These are phyloP conservation scores for Terfezia claveryi DNA, from an alignment of 495 filamentous ascomycete genomes.

Conservation along the genomic window DNA sequence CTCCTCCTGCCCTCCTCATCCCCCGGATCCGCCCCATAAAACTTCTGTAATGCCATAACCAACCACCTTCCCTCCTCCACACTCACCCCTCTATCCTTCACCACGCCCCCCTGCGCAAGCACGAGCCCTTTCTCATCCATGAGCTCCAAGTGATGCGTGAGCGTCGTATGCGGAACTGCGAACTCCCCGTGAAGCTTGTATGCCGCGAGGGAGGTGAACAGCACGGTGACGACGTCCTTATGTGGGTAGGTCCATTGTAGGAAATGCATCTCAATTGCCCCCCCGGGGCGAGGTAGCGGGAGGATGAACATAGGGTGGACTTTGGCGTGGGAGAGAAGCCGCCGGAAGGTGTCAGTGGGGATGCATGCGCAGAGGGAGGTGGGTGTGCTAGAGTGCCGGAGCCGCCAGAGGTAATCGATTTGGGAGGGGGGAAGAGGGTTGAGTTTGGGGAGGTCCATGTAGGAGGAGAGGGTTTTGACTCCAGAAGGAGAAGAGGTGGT, in stretches of 20 bases:
- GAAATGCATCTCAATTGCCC: conserved; percentile 62
- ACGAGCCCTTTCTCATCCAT: conserved; percentile 50
- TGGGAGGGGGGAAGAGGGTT: conserved; percentile 47
- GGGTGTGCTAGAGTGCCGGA: conserved; percentile 50
- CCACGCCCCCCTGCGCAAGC: conserved; percentile 59
- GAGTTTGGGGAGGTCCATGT: conserved; percentile 63
- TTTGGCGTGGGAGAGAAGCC: conserved; percentile 44
- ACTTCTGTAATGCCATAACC: conserved; percentile 84
- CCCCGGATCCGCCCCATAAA: conserved; percentile 45
- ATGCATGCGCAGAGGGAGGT: conserved; percentile 63
- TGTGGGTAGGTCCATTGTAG: conserved; percentile 52
- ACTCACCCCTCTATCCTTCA: conserved; percentile 52
- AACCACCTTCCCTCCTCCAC: conserved; percentile 68
- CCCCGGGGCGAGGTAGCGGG: conserved; percentile 47
- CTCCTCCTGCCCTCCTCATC: conserved; percentile 30
- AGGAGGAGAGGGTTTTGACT: conserved; percentile 62
- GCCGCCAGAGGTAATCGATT: conserved; percentile 72
- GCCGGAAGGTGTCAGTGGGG: conserved; percentile 43
- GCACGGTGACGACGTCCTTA: conserved; percentile 48
- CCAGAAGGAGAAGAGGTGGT: conserved; percentile 27
- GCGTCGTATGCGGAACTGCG: conserved; percentile 72
- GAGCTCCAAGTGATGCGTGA: conserved; percentile 75
- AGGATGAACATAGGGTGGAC: conserved; percentile 73
- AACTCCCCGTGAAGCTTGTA: conserved; percentile 81
- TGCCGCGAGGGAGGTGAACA: conserved; percentile 82